Percentiles rank a stretch among this genome's conserved stretches.
These are phyloP conservation scores for Picea sitchensis DNA, from an alignment of 75 land plant species.

Conservation along the genomic window DNA sequence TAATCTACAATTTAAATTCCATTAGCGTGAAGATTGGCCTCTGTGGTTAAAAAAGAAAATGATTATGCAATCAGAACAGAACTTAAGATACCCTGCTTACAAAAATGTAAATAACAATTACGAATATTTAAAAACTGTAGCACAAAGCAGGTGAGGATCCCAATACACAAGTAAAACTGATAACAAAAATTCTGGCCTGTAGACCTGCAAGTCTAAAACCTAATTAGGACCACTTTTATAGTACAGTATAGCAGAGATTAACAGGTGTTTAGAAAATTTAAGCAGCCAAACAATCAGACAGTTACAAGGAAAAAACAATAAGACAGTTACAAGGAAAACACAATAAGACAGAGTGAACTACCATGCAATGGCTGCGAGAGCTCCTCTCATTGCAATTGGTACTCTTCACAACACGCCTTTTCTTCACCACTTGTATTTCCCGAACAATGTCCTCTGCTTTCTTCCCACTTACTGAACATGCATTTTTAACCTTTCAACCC, in stretches of 20 bases:
- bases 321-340: background rate
- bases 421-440: conserved; percentile 38
- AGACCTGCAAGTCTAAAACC: background rate
- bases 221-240: background rate
- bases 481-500: conserved; percentile 41
- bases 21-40: background rate
- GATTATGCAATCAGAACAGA: background rate
- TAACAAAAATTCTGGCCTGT: too few relatives aligned
- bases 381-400: conserved; percentile 52
- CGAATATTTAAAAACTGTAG: background rate
- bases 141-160: too few relatives aligned
- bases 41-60: background rate
- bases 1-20: conserved; percentile 20
- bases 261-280: background rate
- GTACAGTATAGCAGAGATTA: background rate
- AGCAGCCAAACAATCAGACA: background rate
- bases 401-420: conserved; percentile 36
- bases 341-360: conserved; percentile 1
- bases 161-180: too few relatives aligned
- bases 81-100: background rate
- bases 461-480: conserved; percentile 29
- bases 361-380: conserved; percentile 53
- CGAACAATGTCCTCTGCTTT: conserved; percentile 33
- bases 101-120: background rate
- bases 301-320: background rate